These are phyloP conservation scores for Chalaropsis thielavioides DNA, from an alignment of 2,329 filamentous ascomycete species.

Conservation along the genomic window DNA sequence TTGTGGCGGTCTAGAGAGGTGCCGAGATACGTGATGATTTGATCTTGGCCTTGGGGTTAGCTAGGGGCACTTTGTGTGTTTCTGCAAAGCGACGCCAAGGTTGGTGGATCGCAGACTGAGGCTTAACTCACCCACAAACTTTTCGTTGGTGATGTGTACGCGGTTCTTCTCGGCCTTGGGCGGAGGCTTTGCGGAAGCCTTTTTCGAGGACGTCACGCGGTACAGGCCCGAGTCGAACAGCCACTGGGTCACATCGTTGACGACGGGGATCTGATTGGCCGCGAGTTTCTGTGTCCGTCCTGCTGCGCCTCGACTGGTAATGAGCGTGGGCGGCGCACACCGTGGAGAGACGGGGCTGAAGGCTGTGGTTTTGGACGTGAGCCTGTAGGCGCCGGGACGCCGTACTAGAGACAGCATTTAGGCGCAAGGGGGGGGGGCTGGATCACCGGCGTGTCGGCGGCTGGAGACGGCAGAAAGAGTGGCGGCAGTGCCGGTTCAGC, in stretches of 20 bases:
- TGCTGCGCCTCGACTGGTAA: neutral
- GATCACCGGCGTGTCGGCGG: neutral
- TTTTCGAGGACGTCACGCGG: constrained; percentile 2
- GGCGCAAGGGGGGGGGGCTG: neutral
- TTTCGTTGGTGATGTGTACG: constrained; percentile 38
- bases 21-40: constrained; percentile 55
- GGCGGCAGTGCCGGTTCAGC: neutral
- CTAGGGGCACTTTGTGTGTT: neutral
- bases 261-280: neutral
- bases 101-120: neutral
- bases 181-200: neutral
- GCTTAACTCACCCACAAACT: constrained; percentile 33
- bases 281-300: neutral
- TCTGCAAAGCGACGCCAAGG: neutral
- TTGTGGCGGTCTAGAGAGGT: constrained; percentile 52
- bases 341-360: neutral
- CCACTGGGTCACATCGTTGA: neutral
- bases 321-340: neutral
- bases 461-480: neutral
- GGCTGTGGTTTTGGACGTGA: neutral
- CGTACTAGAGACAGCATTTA: constrained; percentile 7
- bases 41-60: constrained; percentile 33
- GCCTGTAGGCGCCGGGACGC: constrained; percentile 2
- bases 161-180: constrained; percentile 22
- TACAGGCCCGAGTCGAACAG: constrained; percentile 13